Percentiles rank a stretch among this genome's conserved stretches.
Conservation (phyloP, 345 rosid species). For the Ricinus communis region DNA sequence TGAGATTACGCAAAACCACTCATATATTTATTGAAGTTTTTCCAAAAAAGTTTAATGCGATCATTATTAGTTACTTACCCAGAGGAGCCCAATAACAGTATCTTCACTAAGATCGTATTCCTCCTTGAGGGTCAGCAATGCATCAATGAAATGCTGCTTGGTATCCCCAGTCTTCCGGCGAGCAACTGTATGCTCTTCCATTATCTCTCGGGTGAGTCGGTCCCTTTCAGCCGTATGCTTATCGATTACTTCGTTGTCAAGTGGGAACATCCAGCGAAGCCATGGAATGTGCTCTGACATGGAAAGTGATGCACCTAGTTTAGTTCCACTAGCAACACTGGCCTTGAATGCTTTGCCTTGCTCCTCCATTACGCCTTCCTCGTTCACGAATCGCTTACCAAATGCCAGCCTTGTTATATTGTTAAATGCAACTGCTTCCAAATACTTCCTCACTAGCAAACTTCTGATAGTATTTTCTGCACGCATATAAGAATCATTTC, state of each 20-base stretch:
- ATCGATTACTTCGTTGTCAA: conserved; percentile 73
- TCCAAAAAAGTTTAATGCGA: too few species aligned
- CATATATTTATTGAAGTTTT: too few species aligned
- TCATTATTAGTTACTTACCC: conserved; percentile 71
- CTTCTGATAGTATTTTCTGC: conserved; percentile 57
- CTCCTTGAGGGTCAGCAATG: conserved; percentile 73
- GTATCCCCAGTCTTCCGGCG: conserved; percentile 56
- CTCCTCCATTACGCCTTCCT: conserved; percentile 70
- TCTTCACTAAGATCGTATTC: conserved; percentile 89
- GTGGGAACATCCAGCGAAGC: conserved; percentile 91
- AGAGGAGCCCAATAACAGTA: conserved; percentile 84
- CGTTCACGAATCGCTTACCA: conserved; percentile 84
- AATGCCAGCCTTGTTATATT: conserved; percentile 87
- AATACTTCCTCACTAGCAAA: conserved; percentile 56
- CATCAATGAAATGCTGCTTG: conserved; percentile 74
- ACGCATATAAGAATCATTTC: too few species aligned
- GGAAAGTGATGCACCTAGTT: conserved; percentile 71
- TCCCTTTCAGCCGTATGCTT: conserved; percentile 77
- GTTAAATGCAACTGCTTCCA: conserved; percentile 92
- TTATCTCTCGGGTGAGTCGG: conserved; percentile 66
- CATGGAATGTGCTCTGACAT: conserved; percentile 88
- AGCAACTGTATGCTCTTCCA: conserved; percentile 85
- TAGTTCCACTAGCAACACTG: conserved; percentile 67
- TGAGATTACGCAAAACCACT: too few species aligned
- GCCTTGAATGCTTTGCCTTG: conserved; percentile 92